Evolutionary conservation across 768 basidiomycete genomes (phyloP), one percentile per base, ranked within the genome.

Genomic region (Agrocybe chaxingu): DNA sequence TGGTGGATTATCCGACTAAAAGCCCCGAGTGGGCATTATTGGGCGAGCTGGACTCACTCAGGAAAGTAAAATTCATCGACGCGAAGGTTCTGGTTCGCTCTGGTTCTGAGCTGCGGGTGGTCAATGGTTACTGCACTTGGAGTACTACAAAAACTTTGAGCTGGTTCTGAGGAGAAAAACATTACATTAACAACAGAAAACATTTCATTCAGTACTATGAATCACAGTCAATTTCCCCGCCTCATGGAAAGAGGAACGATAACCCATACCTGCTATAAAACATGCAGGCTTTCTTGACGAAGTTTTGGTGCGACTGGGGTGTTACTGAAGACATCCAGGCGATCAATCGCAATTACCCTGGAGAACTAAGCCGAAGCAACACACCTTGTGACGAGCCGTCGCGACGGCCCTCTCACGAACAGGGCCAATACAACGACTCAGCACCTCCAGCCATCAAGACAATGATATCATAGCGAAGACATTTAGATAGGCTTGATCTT

Each of bases 401-500:
- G 42, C 16, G 50, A 46, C 29, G 46, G 42, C 45, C 47, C 39
- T 50, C 30, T 38, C 39, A 33, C 29, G 45, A 46, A 44, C 51
- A 46, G 47, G 58, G 50, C 49, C 50, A 50, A 48, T 47, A 36
- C 16, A 51, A 37, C 24, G 48, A 52, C 16, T 16, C 16, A 16
- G 16, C 11, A 44, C 53, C 51, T 58, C 56, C 57, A 47, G 36
- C 47, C n/a, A n/a, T 39, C 39, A 45, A 50, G 9, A 34, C 44
- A 50, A 39, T 24, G 39, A 34, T 5, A 16, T 37, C 11, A 29
- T 19, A 33, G 30, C 41, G 33, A 16, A 40, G 39, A 43, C 30
- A 10, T 45, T 72, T 83, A 93, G 60, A 93, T 98, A 11, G 97
- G 97, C 79, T 99, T 98, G 80, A 99, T 98, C 76, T 98, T 98